phyloP scores from a whole-genome alignment of 768 basidiomycete species.

The Trametes maxima region DNA sequence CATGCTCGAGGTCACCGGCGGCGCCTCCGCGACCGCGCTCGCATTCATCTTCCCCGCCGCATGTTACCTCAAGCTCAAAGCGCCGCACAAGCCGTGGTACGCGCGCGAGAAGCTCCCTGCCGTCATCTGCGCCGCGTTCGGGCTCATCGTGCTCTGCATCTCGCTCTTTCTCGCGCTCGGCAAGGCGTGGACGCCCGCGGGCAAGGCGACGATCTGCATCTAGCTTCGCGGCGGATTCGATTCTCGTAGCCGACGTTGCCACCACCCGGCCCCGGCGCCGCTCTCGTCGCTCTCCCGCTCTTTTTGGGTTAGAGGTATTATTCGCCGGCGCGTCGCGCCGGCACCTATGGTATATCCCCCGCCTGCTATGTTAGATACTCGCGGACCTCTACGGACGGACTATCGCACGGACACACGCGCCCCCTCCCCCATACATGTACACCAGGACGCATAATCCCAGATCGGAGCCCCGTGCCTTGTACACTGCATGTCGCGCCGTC shows the following conservation, averaged over 20 bases:
- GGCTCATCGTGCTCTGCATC: conserved; percentile 72
- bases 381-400: conserved; percentile 3
- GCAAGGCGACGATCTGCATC: conserved; percentile 71
- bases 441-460: conserved; percentile 7
- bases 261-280: no score
- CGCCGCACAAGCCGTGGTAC: conserved; percentile 60
- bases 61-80: conserved; percentile 79
- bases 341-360: neutral
- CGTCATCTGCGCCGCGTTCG: conserved; percentile 70
- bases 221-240: conserved; percentile 33
- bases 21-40: conserved; percentile 87
- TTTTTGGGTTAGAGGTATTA: no score
- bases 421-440: conserved; percentile 6
- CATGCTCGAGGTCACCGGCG: conserved; percentile 98
- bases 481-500: no score
- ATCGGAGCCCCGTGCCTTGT: neutral
- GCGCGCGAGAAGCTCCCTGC: conserved; percentile 78
- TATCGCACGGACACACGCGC: neutral
- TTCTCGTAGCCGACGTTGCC: no score
- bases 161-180: conserved; percentile 76
- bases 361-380: neutral
- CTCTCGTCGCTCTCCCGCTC: no score
- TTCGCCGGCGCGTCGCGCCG: no score
- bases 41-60: conserved; percentile 92
- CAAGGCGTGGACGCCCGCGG: conserved; percentile 78